These are phyloP conservation scores for Rhodocollybia butyracea DNA, from an alignment of 768 basidiomycete genomes.

Conservation along the genomic window DNA sequence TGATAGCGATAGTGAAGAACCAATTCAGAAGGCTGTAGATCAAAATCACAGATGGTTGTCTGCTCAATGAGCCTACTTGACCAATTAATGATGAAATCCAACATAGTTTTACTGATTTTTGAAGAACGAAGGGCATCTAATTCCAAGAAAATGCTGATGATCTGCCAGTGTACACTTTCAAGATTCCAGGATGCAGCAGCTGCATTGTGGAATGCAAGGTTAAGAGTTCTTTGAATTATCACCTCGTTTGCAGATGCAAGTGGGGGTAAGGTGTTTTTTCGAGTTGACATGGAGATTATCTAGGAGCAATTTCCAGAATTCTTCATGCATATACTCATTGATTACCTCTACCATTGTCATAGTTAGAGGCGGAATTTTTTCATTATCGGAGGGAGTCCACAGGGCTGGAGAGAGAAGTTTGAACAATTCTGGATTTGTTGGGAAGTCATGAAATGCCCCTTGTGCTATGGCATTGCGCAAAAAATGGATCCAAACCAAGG, in stretches of 20 bases:
- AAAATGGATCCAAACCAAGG: not conserved
- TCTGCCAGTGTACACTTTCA: not conserved
- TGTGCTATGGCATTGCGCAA: not conserved
- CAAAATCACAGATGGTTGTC: not conserved
- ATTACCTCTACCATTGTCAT: too few species aligned
- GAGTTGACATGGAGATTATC: too few species aligned
- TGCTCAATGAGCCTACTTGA: not conserved
- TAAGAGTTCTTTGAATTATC: not conserved
- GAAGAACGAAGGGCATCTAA: not conserved
- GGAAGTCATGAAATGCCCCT: not conserved
- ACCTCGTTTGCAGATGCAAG: not conserved
- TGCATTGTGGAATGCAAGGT: not conserved
- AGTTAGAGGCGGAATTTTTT: not conserved
- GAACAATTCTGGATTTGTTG: not conserved
- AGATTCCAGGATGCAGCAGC: not conserved
- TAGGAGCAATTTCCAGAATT: not conserved
- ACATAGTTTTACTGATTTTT: not conserved
- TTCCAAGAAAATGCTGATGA: not conserved
- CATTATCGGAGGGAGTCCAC: not conserved
- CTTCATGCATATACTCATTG: not conserved
- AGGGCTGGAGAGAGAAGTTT: not conserved
- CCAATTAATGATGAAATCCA: not conserved
- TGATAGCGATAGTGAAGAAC: not conserved
- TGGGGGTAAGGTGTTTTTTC: not conserved
- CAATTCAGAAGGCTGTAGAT: not conserved